These are phyloP conservation scores for Cylindrotheca fusiformis DNA, from an alignment of 108 stramenopile species.

Conservation along the genomic window DNA sequence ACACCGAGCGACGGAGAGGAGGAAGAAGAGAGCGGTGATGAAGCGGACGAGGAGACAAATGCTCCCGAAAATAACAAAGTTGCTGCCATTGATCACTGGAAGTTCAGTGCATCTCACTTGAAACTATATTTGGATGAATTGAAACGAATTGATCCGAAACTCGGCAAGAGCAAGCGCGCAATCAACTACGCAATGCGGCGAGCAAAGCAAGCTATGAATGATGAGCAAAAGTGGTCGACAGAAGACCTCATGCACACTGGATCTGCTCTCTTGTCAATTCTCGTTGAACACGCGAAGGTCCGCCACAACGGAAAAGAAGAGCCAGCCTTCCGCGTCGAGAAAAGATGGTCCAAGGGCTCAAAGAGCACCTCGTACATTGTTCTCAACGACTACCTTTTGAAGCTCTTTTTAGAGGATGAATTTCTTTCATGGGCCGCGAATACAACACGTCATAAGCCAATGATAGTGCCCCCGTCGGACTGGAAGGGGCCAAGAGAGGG, in stretches of 20 bases:
- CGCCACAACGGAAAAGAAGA: conserved; percentile 37
- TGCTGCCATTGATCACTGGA: conserved; percentile 35
- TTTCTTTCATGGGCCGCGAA: conserved; percentile 31
- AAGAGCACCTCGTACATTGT: conserved; percentile 34
- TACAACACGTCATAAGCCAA: conserved; percentile 79
- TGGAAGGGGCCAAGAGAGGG: conserved; percentile 78
- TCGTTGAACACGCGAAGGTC: conserved; percentile 58
- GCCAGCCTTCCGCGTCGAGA: conserved; percentile 56
- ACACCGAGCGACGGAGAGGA: conserved; percentile 1
- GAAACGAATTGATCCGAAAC: conserved; percentile 39
- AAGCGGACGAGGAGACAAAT: conserved; percentile 7
- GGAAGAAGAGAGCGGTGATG: conserved; percentile 26
- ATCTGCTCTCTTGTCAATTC: conserved; percentile 69
- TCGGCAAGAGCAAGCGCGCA: conserved; percentile 33
- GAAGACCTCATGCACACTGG: conserved; percentile 77
- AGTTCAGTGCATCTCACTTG: conserved; percentile 53
- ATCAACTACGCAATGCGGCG: conserved; percentile 42
- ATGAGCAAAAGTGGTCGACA: conserved; percentile 58
- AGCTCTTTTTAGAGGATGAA: conserved; percentile 43
- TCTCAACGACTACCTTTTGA: conserved; percentile 41
- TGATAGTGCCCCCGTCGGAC: conserved; percentile 87
- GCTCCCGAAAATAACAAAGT: conserved; percentile 1
- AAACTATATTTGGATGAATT: conserved; percentile 53
- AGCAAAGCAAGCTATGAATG: conserved; percentile 46
- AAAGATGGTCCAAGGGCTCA: conserved; percentile 36